Conservation (phyloP, 768 basidiomycete species). For the Tephrocybe sp. region DNA sequence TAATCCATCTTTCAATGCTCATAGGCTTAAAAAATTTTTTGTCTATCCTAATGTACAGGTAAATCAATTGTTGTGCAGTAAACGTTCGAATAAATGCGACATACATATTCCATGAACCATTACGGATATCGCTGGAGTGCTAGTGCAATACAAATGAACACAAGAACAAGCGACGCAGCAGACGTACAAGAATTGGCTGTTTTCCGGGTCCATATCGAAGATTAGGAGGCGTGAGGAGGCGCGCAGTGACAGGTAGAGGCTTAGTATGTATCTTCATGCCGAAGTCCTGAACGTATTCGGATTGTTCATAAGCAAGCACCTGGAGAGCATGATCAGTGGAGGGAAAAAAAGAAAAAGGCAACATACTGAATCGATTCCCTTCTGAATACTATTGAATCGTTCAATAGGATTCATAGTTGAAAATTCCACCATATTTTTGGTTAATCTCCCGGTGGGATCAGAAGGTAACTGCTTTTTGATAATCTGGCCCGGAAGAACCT, state of each 20-base stretch:
- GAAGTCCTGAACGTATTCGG: conserved; percentile 68
- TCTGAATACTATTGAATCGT: conserved; percentile 50
- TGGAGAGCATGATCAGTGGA: conserved; percentile 15
- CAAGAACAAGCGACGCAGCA: background rate
- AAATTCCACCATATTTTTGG: conserved; percentile 60
- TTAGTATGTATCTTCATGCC: conserved; percentile 58
- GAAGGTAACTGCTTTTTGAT: conserved; percentile 52
- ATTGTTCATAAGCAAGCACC: conserved; percentile 65
- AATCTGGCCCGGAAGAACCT: conserved; percentile 61
- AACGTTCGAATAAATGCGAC: conserved; percentile 20
- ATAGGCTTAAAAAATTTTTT: conserved; percentile 60
- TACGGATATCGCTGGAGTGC: conserved; percentile 43
- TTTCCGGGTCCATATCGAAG: conserved; percentile 61
- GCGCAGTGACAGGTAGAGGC: conserved; percentile 50
- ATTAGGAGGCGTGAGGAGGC: conserved; percentile 58
- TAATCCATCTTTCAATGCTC: conserved; percentile 54
- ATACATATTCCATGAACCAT: conserved; percentile 78
- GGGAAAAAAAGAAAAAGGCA: background rate
- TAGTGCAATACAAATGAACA: conserved; percentile 21
- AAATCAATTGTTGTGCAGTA: conserved; percentile 35
- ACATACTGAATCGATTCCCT: conserved; percentile 35
- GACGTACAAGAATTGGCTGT: conserved; percentile 51
- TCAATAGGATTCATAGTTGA: conserved; percentile 61
- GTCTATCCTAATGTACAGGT: conserved; percentile 50
- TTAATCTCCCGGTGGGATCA: conserved; percentile 58